Evolutionary conservation across 495 filamentous ascomycete genomes (phyloP).

Genomic region (Neurospora terricola): DNA sequence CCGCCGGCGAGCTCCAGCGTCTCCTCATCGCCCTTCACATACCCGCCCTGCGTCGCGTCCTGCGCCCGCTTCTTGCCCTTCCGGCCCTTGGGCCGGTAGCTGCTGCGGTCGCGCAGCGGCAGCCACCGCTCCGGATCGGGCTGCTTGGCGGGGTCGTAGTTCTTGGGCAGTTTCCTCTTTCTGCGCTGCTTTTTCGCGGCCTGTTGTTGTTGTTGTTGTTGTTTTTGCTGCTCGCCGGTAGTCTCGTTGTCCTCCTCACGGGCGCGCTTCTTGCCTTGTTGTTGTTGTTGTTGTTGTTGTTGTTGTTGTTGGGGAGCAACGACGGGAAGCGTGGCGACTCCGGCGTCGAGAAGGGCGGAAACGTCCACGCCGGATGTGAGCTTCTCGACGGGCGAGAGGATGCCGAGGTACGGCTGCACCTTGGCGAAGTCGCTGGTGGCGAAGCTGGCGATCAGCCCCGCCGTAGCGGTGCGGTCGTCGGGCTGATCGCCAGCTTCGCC

Average conservation of each 20-base stretch:
- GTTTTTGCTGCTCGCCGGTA: constrained; percentile 27
- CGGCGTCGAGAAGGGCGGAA: constrained; percentile 59
- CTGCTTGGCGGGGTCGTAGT: constrained; percentile 61
- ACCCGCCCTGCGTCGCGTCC: constrained; percentile 77
- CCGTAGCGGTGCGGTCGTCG: constrained; percentile 54
- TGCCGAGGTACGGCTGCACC: constrained; percentile 48
- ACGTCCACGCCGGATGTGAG: constrained; percentile 60
- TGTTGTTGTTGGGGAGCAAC: constrained; percentile 9
- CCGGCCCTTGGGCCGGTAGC: constrained; percentile 79
- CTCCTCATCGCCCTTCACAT: constrained; percentile 53
- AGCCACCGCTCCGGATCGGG: constrained; percentile 89
- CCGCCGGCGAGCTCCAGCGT: constrained; percentile 54
- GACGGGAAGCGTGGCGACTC: constrained; percentile 54
- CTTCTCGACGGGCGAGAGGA: constrained; percentile 54
- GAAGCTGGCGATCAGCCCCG: constrained; percentile 77
- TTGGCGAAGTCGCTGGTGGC: constrained; percentile 55
- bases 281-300: too few species aligned
- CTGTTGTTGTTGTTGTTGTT: constrained; percentile 40
- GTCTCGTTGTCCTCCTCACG: constrained; percentile 30
- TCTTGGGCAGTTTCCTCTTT: constrained; percentile 66
- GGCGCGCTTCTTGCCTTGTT: constrained; percentile 20
- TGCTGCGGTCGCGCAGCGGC: constrained; percentile 77
- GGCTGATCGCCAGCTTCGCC: too few species aligned
- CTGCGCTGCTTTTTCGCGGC: constrained; percentile 57
- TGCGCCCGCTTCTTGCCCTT: constrained; percentile 77